Conservation (phyloP, 2,329 filamentous ascomycete species). For the Clarireedia monteithiana region DNA sequence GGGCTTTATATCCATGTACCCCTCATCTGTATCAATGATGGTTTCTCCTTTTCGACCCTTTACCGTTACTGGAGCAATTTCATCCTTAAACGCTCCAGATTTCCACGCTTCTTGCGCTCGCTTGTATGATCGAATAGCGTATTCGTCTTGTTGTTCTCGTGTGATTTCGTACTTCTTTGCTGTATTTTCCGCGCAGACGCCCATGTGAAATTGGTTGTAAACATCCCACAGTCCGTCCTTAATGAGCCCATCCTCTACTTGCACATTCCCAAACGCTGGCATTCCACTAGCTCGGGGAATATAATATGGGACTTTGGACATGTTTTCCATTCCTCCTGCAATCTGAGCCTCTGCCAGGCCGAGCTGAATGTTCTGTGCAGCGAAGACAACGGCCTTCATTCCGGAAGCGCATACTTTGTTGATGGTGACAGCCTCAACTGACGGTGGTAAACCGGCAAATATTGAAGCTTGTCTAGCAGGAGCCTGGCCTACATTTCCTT, state of each 20-base stretch:
- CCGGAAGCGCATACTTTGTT: conserved; percentile 98
- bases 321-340: conserved; percentile 96
- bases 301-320: conserved; percentile 91
- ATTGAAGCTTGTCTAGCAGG: conserved; percentile 87
- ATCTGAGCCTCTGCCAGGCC: conserved; percentile 82
- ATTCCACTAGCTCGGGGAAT: conserved; percentile 72
- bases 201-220: conserved; percentile 97
- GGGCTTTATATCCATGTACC: conserved; percentile 76
- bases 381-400: conserved; percentile 82
- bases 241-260: conserved; percentile 84
- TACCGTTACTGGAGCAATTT: conserved; percentile 83
- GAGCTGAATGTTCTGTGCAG: conserved; percentile 90
- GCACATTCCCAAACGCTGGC: conserved; percentile 79
- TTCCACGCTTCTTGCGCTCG: conserved; percentile 88
- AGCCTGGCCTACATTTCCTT: conserved; percentile 76
- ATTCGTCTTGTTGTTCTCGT: conserved; percentile 82
- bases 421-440: conserved; percentile 81
- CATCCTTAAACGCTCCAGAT: conserved; percentile 73
- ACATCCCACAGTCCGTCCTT: conserved; percentile 95
- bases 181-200: conserved; percentile 90
- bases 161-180: conserved; percentile 79
- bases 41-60: conserved; percentile 76
- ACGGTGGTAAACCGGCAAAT: conserved; percentile 76
- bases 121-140: conserved; percentile 82
- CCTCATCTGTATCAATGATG: conserved; percentile 76